A percentile compares a stretch with the other conserved stretches of the same genome.
phyloP scores from a whole-genome alignment of 202 grass and related monocot species.

The Schoenoplectus triqueter region DNA sequence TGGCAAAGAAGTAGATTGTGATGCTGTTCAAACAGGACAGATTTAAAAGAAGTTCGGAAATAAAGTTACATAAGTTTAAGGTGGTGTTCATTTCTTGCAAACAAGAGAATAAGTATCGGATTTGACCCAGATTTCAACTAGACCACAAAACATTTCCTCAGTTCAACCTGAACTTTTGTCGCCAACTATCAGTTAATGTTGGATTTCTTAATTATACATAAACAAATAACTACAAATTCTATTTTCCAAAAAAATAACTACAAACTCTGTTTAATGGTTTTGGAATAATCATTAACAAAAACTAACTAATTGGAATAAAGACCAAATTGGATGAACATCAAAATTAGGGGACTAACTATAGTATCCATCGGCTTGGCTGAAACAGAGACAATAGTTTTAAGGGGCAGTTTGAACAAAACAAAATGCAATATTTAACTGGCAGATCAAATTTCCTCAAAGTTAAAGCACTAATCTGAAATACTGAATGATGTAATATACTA shows the following conservation, averaged over 20 bases:
- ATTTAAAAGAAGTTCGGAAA: slow-evolving; percentile 35
- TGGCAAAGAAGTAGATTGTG: slow-evolving; percentile 84
- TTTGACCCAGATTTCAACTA: slow-evolving; percentile 3
- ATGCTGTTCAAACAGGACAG: slow-evolving; percentile 70
- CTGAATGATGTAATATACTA: background rate
- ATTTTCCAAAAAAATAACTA: background rate
- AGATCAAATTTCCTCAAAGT: slow-evolving; percentile 17
- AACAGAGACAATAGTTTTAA: background rate
- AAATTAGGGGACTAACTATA: background rate
- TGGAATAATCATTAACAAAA: background rate
- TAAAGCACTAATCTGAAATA: background rate
- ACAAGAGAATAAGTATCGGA: background rate
- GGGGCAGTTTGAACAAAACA: background rate
- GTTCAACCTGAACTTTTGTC: background rate
- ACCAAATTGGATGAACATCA: slow-evolving; percentile 3
- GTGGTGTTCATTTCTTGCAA: background rate
- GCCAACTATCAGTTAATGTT: background rate
- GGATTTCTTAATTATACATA: background rate
- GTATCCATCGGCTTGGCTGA: slow-evolving; percentile 5
- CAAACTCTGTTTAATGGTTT: slow-evolving; percentile 2
- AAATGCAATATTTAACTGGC: background rate
- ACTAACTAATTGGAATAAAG: background rate
- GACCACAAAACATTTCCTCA: background rate
- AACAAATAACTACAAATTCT: background rate
- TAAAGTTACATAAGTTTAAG: slow-evolving; percentile 15